phyloP scores from a whole-genome alignment of 2,329 filamentous ascomycete species.

The Septoria petroselini region DNA sequence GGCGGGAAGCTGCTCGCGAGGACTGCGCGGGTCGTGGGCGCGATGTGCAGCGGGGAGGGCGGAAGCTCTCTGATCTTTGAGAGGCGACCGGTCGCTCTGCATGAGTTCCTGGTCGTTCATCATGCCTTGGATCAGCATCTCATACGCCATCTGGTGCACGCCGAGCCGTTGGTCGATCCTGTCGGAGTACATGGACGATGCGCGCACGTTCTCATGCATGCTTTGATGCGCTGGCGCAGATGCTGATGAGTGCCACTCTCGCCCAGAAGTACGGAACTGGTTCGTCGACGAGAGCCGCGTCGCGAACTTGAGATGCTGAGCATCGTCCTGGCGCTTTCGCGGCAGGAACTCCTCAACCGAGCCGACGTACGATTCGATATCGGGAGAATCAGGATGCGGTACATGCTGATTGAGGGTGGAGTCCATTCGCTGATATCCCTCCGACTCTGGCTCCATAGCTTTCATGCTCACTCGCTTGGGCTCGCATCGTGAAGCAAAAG shows the following conservation, averaged over 20 bases:
- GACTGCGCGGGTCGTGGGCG: slow-evolving; percentile 29
- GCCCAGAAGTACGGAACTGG: slow-evolving; percentile 18
- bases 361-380: slow-evolving; percentile 30
- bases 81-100: slow-evolving; percentile 9
- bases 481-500: slow-evolving; percentile 26
- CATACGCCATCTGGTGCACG: slow-evolving; percentile 35
- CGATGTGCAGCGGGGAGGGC: slow-evolving; percentile 27
- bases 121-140: slow-evolving; percentile 37
- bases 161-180: slow-evolving; percentile 34
- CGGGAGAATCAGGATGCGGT: not conserved
- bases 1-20: slow-evolving; percentile 19
- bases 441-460: slow-evolving; percentile 22
- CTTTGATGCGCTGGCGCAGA: slow-evolving; percentile 6
- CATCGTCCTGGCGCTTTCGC: slow-evolving; percentile 18
- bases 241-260: slow-evolving; percentile 1
- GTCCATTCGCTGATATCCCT: slow-evolving; percentile 32
- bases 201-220: slow-evolving; percentile 1
- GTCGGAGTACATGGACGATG: slow-evolving; percentile 18
- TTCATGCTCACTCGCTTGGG: slow-evolving; percentile 22
- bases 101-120: slow-evolving; percentile 32
- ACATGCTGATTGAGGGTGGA: slow-evolving; percentile 18
- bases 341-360: slow-evolving; percentile 32
- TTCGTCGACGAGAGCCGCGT: slow-evolving; percentile 18
- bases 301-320: slow-evolving; percentile 18
- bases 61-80: slow-evolving; percentile 22